A percentile compares a stretch with the other conserved stretches of the same genome.
Conservation (phyloP, 306 rosid genomes). For the Acacia melanoxylon region DNA sequence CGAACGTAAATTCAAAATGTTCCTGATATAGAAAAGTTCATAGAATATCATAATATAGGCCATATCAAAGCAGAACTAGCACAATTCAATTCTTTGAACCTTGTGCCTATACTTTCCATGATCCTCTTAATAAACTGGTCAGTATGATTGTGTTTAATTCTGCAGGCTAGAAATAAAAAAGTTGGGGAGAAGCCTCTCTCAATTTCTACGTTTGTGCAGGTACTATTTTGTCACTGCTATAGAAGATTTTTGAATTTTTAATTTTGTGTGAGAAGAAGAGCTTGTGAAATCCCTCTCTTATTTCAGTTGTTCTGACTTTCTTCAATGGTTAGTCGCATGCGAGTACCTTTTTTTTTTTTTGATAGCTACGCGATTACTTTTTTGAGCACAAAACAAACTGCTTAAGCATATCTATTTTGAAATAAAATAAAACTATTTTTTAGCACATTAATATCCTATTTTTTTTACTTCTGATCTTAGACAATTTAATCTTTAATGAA, state of each 20-base stretch:
- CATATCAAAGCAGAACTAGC: not conserved
- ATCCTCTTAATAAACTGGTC: conserved; percentile 27
- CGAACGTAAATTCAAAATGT: conserved; percentile 6
- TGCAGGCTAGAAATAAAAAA: conserved; percentile 94
- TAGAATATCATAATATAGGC: not conserved
- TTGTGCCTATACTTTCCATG: not conserved
- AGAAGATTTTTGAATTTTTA: conserved; percentile 18
- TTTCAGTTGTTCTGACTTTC: not conserved
- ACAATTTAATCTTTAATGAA: not conserved
- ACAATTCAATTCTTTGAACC: conserved; percentile 6
- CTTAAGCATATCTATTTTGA: conserved; percentile 5
- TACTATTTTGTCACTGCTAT: conserved; percentile 28
- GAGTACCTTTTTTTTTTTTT: conserved; percentile 23
- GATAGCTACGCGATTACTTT: conserved; percentile 28
- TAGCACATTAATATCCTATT: not conserved
- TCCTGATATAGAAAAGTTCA: conserved; percentile 7
- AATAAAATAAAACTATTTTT: conserved; percentile 1
- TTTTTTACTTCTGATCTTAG: not conserved
- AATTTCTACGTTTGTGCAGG: conserved; percentile 82
- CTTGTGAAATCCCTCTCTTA: conserved; percentile 1
- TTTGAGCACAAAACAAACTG: not conserved
- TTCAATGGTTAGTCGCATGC: conserved; percentile 27
- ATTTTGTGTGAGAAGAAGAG: conserved; percentile 13
- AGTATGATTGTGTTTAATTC: conserved; percentile 36
- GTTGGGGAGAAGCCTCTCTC: conserved; percentile 99